Evolutionary conservation across 2,329 filamentous ascomycete genomes (phyloP), one percentile per base, ranked within the genome.

Genomic region (Paramyrothecium roridum): DNA sequence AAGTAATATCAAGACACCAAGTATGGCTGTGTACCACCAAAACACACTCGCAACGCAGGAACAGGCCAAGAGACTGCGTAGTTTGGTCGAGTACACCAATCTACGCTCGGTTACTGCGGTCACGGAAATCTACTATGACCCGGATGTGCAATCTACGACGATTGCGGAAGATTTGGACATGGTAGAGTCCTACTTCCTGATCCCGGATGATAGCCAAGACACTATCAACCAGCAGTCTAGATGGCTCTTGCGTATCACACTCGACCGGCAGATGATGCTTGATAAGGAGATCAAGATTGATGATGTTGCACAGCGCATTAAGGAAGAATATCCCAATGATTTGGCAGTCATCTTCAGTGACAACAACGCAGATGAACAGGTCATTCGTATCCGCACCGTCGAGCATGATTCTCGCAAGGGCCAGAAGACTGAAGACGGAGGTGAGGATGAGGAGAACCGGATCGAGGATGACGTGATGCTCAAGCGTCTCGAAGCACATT

Each of bases 101-200:
- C 79, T 99, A 59, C 89, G 93, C 49, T 95, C 91, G 13, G 91
- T 99, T 56, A 96, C 93, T 1, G 88, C 93, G 48, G 85, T 91
- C 49, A 96, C 93, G 1, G 96, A 99, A 73, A 93, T 99, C 57
- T 97, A 96, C 81, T 98, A 98, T 66, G 95, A 99, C 70, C 95
- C 95, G 1, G 89, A 96, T 57, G 88, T 97, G 57, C 85, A 90
- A 64, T 80, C 84, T 30, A 99, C 96, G 0, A 89, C 87, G 61
- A 96, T 99, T 64, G 83, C 89, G 37, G 90, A 90, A 55, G 95
- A 99, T 78, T 75, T 83, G 57, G 95, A 98, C 67, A 96, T 98
- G 84, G 90, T 99, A 8, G 92, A 97, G 63, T 96, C 93, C 0
- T 97, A 96, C 79, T 98, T 93, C 76, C 86, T 98, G 70, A 90